phyloP scores from a whole-genome alignment of 106 monocot genomes.

The Hemerocallis citrina region DNA sequence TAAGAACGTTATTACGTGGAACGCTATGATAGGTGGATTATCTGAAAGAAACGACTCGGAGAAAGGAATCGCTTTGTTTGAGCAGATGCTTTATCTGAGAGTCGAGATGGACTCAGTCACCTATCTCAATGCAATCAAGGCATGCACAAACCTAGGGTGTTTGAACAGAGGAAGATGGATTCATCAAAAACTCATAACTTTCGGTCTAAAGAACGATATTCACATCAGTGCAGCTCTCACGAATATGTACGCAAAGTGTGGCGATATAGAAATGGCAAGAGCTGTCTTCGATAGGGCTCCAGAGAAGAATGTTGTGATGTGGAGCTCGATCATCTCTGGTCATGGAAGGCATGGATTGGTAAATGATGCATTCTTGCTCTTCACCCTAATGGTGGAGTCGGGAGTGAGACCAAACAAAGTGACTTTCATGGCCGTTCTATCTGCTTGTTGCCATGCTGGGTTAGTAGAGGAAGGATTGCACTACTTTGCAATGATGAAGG shows the following conservation, averaged over 20 bases:
- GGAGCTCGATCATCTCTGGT: conserved; percentile 54
- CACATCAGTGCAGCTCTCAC: conserved; percentile 48
- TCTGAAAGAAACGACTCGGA: conserved; percentile 5
- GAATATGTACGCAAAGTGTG: conserved; percentile 60
- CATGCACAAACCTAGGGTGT: conserved; percentile 57
- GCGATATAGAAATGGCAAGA: conserved; percentile 30
- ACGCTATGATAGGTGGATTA: conserved; percentile 18
- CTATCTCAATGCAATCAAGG: conserved; percentile 52
- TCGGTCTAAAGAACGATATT: conserved; percentile 12
- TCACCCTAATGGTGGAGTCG: conserved; percentile 21
- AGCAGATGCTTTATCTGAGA: conserved; percentile 20
- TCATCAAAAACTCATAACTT: conserved; percentile 41
- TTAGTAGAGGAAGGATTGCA: conserved; percentile 9
- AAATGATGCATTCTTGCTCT: conserved; percentile 31
- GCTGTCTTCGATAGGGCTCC: conserved; percentile 32
- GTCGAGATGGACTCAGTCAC: conserved; percentile 42
- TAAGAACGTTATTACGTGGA: conserved; percentile 14
- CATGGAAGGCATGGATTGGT: conserved; percentile 42
- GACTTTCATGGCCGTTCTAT: conserved; percentile 19
- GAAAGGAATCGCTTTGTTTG: conserved; percentile 9
- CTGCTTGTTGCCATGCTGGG: conserved; percentile 22
- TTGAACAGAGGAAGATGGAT: conserved; percentile 71
- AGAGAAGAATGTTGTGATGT: conserved; percentile 36
- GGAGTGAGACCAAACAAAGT: conserved; percentile 6
- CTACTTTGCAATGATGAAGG: conserved; percentile 12